phyloP scores from a whole-genome alignment of 2,329 filamentous ascomycete genomes.

The Pseudocercospora pini-densiflorae region DNA sequence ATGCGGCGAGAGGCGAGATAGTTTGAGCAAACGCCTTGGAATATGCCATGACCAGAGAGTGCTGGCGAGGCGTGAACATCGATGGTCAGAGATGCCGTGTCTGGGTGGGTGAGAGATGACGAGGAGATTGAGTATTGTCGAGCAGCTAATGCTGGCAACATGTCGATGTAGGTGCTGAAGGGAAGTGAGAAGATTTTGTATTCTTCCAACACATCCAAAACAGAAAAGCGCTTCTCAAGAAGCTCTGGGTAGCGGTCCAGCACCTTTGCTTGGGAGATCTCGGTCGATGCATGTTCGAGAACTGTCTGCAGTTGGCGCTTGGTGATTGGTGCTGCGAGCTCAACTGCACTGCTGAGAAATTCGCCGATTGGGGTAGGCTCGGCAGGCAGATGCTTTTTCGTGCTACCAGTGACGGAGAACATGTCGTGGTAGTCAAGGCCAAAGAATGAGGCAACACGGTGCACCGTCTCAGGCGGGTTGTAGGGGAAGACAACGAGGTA shows the following conservation, averaged over 20 bases:
- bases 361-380: conserved; percentile 5
- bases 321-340: conserved; percentile 69
- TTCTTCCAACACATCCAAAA: conserved; percentile 70
- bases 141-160: conserved; percentile 26
- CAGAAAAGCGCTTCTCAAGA: conserved; percentile 48
- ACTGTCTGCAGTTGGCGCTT: conserved; percentile 47
- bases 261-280: conserved; percentile 48
- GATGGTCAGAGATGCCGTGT: conserved; percentile 61
- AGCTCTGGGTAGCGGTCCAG: conserved; percentile 38
- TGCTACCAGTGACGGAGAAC: conserved; percentile 21
- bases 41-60: conserved; percentile 29
- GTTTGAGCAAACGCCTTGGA: conserved; percentile 46
- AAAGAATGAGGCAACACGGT: conserved; percentile 66
- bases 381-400: conserved; percentile 21
- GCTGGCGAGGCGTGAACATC: conserved; percentile 49
- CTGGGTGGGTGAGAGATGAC: conserved; percentile 23
- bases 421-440: conserved; percentile 67
- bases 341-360: conserved; percentile 64
- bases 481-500: conserved; percentile 40
- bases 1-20: conserved; percentile 44
- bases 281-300: conserved; percentile 13
- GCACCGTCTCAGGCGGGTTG: conserved; percentile 62
- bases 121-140: conserved; percentile 36
- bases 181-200: conserved; percentile 60
- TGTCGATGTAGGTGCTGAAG: conserved; percentile 57